phyloP scores from a whole-genome alignment of 164 flowering plant genomes.

The Berberis thunbergii region DNA sequence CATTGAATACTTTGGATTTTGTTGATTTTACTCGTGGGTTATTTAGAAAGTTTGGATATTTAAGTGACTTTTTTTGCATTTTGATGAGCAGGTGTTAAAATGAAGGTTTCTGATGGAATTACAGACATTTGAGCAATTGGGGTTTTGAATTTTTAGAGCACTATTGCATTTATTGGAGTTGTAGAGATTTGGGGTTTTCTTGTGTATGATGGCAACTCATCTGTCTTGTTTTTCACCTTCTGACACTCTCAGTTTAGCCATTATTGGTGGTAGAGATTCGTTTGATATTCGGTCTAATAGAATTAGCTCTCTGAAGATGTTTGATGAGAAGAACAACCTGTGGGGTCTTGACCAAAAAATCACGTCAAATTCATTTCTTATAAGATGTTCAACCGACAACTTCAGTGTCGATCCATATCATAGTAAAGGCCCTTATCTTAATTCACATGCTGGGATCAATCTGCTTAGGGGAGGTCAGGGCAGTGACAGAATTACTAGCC shows the following conservation, averaged over 20 bases:
- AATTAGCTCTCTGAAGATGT: constrained; percentile 24
- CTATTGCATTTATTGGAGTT: too few species aligned
- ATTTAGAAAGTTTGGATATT: too few species aligned
- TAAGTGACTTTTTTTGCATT: too few species aligned
- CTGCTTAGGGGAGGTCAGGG: constrained; percentile 77
- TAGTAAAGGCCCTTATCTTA: constrained; percentile 62
- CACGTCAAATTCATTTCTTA: constrained; percentile 2
- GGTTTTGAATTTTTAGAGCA: too few species aligned
- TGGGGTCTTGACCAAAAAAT: constrained; percentile 23
- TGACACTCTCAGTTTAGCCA: constrained; percentile 31
- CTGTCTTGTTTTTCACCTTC: constrained; percentile 8
- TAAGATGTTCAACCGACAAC: constrained; percentile 50
- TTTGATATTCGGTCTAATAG: constrained; percentile 23
- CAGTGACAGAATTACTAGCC: constrained; percentile 26
- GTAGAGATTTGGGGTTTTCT: too few species aligned
- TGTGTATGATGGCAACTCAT: too few species aligned
- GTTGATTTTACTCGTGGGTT: too few species aligned
- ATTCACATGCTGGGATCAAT: constrained; percentile 72
- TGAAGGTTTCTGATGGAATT: too few species aligned
- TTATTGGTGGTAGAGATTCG: constrained; percentile 35
- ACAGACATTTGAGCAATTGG: too few species aligned
- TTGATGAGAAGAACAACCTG: constrained; percentile 26
- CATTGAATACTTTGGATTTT: too few species aligned
- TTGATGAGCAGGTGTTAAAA: too few species aligned
- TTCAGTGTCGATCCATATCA: constrained; percentile 38